phyloP scores from a whole-genome alignment of 495 filamentous ascomycete genomes.

The Penicillium flavigenum region DNA sequence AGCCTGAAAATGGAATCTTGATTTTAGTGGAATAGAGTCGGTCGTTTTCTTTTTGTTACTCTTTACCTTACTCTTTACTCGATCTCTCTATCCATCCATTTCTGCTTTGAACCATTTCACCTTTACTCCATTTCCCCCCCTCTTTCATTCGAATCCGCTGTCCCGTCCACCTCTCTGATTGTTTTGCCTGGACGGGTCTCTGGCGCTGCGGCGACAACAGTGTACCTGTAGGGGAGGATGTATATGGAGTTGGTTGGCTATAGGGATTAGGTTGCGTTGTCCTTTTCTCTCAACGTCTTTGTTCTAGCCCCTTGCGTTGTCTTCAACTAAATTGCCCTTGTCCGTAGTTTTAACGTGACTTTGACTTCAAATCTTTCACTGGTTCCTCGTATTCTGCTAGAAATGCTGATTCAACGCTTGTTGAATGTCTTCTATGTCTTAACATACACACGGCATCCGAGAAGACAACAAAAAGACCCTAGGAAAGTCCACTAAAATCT shows the following conservation, averaged over 20 bases:
- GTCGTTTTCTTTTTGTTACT: conserved; percentile 25
- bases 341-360: conserved; percentile 2
- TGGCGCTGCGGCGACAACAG: conserved; percentile 14
- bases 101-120: conserved; percentile 6
- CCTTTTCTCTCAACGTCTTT: conserved; percentile 8
- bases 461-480: no score
- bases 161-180: conserved; percentile 5
- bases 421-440: neutral
- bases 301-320: conserved; percentile 25
- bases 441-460: no score
- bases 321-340: conserved; percentile 25
- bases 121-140: conserved; percentile 5
- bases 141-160: conserved; percentile 7
- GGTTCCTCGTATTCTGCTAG: neutral
- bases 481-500: no score
- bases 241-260: conserved; percentile 27
- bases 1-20: conserved; percentile 49
- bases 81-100: conserved; percentile 13
- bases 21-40: conserved; percentile 53
- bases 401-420: neutral
- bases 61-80: conserved; percentile 17
- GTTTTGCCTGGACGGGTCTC: neutral
- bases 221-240: conserved; percentile 24
- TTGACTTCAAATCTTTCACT: neutral
- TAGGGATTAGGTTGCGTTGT: conserved; percentile 13